phyloP scores from a whole-genome alignment of 1,284 basidiomycete genomes.

The Leccinum solheimii region DNA sequence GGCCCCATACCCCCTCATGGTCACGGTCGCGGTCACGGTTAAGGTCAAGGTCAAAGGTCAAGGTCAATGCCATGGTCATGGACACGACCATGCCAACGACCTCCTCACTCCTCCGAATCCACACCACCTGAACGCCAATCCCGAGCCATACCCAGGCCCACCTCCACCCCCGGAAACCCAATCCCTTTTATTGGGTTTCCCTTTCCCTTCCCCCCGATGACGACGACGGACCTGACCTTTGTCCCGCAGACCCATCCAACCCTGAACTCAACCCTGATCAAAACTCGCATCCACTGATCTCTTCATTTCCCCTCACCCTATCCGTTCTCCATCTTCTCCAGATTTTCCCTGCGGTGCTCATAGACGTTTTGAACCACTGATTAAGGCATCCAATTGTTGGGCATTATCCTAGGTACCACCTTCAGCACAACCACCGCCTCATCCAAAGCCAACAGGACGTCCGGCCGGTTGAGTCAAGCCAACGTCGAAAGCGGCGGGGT shows the following conservation, averaged over 20 bases:
- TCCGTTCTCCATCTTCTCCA: slow-evolving; percentile 26
- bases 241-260: slow-evolving; percentile 5
- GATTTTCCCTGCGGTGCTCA: slow-evolving; percentile 25
- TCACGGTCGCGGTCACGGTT: background rate
- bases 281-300: slow-evolving; percentile 7
- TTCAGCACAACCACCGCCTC: slow-evolving; percentile 10
- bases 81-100: slow-evolving; percentile 10
- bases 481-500: background rate
- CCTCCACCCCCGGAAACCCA: slow-evolving; percentile 8
- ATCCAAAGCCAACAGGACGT: background rate
- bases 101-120: slow-evolving; percentile 16
- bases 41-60: background rate
- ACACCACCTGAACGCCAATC: slow-evolving; percentile 9
- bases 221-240: slow-evolving; percentile 1
- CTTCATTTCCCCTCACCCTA: slow-evolving; percentile 21
- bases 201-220: slow-evolving; percentile 12
- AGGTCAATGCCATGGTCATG: background rate
- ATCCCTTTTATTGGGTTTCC: slow-evolving; percentile 10
- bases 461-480: background rate
- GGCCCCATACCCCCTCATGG: background rate
- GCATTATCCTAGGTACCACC: slow-evolving; percentile 20
- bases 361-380: slow-evolving; percentile 24
- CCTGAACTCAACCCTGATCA: background rate
- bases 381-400: slow-evolving; percentile 18
- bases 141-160: background rate